Evolutionary conservation across 805 yeast genomes (phyloP), one percentile per base, ranked within the genome.

Genomic region (Yamadazyma laniorum): DNA sequence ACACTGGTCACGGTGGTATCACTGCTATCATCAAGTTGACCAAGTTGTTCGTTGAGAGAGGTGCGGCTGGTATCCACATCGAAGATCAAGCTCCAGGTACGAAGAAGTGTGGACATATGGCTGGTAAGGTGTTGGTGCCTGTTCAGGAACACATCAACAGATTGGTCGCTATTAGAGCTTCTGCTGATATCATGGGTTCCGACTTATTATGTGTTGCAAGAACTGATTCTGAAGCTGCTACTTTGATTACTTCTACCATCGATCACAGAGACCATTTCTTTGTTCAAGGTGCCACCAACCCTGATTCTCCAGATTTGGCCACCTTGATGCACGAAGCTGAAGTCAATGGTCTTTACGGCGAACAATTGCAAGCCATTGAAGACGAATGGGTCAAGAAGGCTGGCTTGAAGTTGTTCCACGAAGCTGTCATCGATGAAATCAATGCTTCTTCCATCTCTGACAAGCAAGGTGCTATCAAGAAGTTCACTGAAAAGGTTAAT

Each of bases 21-120:
- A 90, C 98, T 43, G 98, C 98, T 40, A 88, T 88, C 51, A 84
- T 89, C 70, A 91, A 91, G 70, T 79, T 91, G 63, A 89, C 96
- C 56, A 91, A 91, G 73, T 75, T 91, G 80, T 91, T 91, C 61
- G 86, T 91, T 53, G 98, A 91, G 72, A 81, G 95, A 56, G 98
- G 98, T 65, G 99, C 98, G 40, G 97, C 98, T 43, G 98, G 98
- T 59, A 89, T 91, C 56, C 99, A 91, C 64, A 89, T 91, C 61
- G 99, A 91, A 72, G 98, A 91, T 68, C 98, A 91, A 75, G 96
- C 97, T 39, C 96, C 98, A 39, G 96, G 97, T 55, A 91, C 97
- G 55, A 91, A 91, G 68, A 91, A 91, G 72, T 91, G 98, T 72
- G 98, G 98, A 45, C 98, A 91, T 69, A 91, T 91, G 98, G 97